These are phyloP conservation scores for Knufia petricola DNA, from an alignment of 2,329 filamentous ascomycete species.

Conservation along the genomic window DNA sequence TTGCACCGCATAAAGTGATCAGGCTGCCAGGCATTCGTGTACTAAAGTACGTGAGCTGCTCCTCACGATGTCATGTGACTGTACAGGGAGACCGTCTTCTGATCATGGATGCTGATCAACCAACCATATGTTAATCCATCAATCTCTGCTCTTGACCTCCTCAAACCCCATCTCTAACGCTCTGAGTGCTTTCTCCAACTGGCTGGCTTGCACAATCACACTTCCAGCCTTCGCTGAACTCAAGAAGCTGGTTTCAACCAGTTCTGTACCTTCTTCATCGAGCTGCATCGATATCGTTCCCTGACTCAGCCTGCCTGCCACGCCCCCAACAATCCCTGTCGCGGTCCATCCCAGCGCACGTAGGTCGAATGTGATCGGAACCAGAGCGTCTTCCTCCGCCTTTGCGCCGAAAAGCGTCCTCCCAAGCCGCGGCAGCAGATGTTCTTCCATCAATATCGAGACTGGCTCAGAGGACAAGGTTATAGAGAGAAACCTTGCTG, in stretches of 20 bases:
- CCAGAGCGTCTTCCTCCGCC: constrained; percentile 50
- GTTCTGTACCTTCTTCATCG: constrained; percentile 23
- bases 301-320: constrained; percentile 71
- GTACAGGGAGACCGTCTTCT: too few relatives aligned
- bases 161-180: constrained; percentile 45
- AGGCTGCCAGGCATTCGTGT: not conserved
- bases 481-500: constrained; percentile 39
- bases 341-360: constrained; percentile 72
- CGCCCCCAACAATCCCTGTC: constrained; percentile 89
- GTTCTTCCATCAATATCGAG: constrained; percentile 37
- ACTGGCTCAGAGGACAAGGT: constrained; percentile 39
- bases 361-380: constrained; percentile 84
- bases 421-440: constrained; percentile 33
- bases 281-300: constrained; percentile 43
- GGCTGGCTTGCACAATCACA: constrained; percentile 70
- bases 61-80: not conserved
- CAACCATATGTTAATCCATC: not conserved
- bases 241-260: constrained; percentile 76
- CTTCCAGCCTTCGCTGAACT: constrained; percentile 82
- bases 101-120: not conserved
- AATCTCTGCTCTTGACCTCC: constrained; percentile 10
- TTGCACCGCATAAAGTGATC: not conserved
- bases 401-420: constrained; percentile 61
- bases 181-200: constrained; percentile 62
- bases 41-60: not conserved